Base-by-base conservation (phyloP, 2,329 filamentous ascomycete genomes). In the Colletotrichum echinochloae region DNA sequence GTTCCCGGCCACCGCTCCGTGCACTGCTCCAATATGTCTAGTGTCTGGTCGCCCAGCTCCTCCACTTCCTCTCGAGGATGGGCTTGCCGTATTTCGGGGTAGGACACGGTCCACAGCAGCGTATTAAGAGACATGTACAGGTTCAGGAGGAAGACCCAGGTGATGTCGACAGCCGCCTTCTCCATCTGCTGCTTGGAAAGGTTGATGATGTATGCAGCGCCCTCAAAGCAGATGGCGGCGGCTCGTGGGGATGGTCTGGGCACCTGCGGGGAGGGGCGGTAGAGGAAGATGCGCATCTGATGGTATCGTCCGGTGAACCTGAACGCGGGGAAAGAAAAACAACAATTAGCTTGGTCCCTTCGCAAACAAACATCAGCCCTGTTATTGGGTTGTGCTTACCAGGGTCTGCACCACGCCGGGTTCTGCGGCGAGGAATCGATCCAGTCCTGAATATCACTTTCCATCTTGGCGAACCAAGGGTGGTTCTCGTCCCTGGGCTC, bases 41-140 rank as follows among this genome's bases (percentile, higher is more conserved):
- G 84, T 0, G 93, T 93, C 26, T 90, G 87, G 57, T 91, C 87
- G 52, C 97, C 86, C 74, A 96, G 88, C 33, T 89, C 85, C 76
- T 95, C 90, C 0, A 97, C 91, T 73, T 96, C 91, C 54, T 94
- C 90, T 26, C 91, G 89, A 5, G 87, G 79, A 78, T 97, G 92
- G 23, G 88, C 84, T 64, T 88, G 87, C 55, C 96, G 91, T 30
- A 98, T 91, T 74, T 95, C 92, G 4, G 91, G 87, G 77, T 97
- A 98, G 1, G 95, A 97, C 9, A 97, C 87, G 1, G 93, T 90
- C 96, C 96, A 99, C 0, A 99, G 87, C 60, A 98, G 88, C 6
- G 94, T 95, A 78, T 97, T 98, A 67, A 98, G 87, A 5, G 93
- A 91, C 90, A 97, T 96, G 82, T 97, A 98, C 49, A 98, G 87